Evolutionary conservation across 768 basidiomycete species (phyloP).

Genomic region (Daedaleopsis sinensis): DNA sequence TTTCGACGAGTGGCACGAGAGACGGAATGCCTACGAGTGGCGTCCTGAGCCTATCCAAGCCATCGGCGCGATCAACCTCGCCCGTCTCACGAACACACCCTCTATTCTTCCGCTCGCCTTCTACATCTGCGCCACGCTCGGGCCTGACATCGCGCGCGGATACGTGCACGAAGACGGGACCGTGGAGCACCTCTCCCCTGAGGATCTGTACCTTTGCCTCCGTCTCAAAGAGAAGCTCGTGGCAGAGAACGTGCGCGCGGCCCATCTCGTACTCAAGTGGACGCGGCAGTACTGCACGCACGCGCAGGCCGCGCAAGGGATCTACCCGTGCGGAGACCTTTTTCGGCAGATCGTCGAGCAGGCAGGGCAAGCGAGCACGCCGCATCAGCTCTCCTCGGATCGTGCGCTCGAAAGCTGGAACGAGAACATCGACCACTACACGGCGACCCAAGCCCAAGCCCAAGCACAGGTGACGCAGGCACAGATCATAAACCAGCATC

Average conservation of each 20-base stretch:
- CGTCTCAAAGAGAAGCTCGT: background rate
- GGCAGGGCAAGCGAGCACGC: background rate
- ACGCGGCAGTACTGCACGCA: background rate
- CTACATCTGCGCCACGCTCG: slow-evolving; percentile 6
- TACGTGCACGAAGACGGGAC: background rate
- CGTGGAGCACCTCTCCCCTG: slow-evolving; percentile 1
- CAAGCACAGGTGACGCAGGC: too few species aligned
- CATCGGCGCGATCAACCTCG: slow-evolving; percentile 7
- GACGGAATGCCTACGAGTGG: slow-evolving; percentile 1
- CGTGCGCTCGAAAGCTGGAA: slow-evolving; percentile 7
- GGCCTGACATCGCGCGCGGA: background rate
- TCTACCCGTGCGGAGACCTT: background rate
- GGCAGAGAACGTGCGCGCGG: background rate
- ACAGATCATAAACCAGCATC: too few species aligned
- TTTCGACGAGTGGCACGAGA: background rate
- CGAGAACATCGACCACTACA: background rate
- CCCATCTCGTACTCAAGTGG: background rate
- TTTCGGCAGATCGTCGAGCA: background rate
- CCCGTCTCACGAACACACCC: slow-evolving; percentile 13
- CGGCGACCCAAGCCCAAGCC: background rate
- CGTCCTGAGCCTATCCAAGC: background rate
- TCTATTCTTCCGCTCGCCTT: slow-evolving; percentile 13
- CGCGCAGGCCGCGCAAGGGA: background rate
- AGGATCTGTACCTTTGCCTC: background rate
- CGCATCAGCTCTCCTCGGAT: background rate